Evolutionary conservation across 2,329 filamentous ascomycete species (phyloP).

Genomic region (Davidsoniella eucalypti): DNA sequence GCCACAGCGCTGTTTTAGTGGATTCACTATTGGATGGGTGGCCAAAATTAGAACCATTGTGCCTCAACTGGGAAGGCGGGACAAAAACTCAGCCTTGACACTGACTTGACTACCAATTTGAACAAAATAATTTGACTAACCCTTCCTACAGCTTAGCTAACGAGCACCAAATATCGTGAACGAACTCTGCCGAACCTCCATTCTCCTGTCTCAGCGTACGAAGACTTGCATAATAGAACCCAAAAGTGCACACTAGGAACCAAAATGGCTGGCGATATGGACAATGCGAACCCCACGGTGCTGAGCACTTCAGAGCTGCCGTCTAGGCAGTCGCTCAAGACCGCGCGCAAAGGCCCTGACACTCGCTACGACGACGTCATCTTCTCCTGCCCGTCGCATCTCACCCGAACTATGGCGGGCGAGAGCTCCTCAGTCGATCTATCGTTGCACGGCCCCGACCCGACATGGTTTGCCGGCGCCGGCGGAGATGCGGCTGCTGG

Average conservation of each 20-base stretch:
- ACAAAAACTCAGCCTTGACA: too few species aligned
- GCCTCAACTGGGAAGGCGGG: background rate
- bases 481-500: constrained; percentile 42
- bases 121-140: too few species aligned
- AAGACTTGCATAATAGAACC: background rate
- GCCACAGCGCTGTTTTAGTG: too few species aligned
- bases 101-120: too few species aligned
- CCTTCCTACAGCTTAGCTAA: too few species aligned
- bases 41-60: background rate
- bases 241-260: background rate
- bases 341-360: constrained; percentile 29
- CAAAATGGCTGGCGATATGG: constrained; percentile 20
- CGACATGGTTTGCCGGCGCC: constrained; percentile 14
- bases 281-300: constrained; percentile 88
- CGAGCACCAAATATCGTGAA: too few species aligned
- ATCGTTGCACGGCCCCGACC: constrained; percentile 1
- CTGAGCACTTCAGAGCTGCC: constrained; percentile 77
- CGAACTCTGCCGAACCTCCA: background rate
- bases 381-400: constrained; percentile 28
- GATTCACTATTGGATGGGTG: too few species aligned
- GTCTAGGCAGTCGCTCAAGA: constrained; percentile 42
- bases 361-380: constrained; percentile 31
- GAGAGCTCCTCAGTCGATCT: background rate
- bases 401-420: constrained; percentile 21
- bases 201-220: background rate